Evolutionary conservation across 2,329 filamentous ascomycete species (phyloP).

Genomic region (Trichoderma endophyticum): DNA sequence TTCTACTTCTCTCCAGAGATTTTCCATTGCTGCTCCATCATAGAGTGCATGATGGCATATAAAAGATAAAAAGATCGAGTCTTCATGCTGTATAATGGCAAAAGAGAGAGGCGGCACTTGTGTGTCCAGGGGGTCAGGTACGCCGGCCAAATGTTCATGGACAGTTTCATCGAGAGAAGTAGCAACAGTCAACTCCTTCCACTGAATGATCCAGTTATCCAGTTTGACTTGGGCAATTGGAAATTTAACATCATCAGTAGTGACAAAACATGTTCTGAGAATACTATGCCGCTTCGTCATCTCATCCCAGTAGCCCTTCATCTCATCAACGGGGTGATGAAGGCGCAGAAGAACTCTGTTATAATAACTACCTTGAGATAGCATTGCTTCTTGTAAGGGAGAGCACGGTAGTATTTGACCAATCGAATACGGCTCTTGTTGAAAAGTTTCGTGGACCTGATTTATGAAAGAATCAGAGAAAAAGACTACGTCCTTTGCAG

Average conservation of each 20-base stretch:
- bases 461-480: slow-evolving; percentile 30
- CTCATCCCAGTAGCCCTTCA: slow-evolving; percentile 60
- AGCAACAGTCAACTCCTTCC: slow-evolving; percentile 36
- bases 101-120: slow-evolving; percentile 45
- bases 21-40: slow-evolving; percentile 73
- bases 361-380: slow-evolving; percentile 63
- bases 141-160: slow-evolving; percentile 37
- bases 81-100: slow-evolving; percentile 37
- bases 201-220: slow-evolving; percentile 40
- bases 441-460: slow-evolving; percentile 22
- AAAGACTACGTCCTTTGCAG: slow-evolving; percentile 5
- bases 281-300: slow-evolving; percentile 70
- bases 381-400: slow-evolving; percentile 83
- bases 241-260: slow-evolving; percentile 56
- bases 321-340: slow-evolving; percentile 42
- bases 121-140: slow-evolving; percentile 44
- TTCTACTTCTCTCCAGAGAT: slow-evolving; percentile 69
- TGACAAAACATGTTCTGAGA: slow-evolving; percentile 70
- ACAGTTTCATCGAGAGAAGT: slow-evolving; percentile 38
- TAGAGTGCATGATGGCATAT: slow-evolving; percentile 79
- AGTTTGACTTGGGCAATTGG: slow-evolving; percentile 74
- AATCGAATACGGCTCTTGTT: slow-evolving; percentile 35
- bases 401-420: slow-evolving; percentile 73
- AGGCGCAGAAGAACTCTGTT: slow-evolving; percentile 69
- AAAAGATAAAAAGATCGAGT: slow-evolving; percentile 43